Evolutionary conservation across 2,329 filamentous ascomycete species (phyloP), one percentile per base, ranked within the genome.

Genomic region (Botrytis tulipae): DNA sequence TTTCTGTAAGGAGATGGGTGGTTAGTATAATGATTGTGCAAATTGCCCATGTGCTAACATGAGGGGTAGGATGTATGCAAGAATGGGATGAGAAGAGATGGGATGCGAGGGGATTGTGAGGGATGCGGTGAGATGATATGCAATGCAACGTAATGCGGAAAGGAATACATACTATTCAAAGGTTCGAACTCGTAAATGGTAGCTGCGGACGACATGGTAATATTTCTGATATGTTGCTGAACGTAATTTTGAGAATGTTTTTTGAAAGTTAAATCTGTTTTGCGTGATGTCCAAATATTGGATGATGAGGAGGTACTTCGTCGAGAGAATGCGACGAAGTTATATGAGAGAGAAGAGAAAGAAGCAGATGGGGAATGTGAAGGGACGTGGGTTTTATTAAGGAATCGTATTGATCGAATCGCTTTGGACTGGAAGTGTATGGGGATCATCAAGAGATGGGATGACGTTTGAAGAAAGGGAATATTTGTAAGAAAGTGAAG

Each of bases 171-270:
- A 94, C 92, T 94, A 84, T 95, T 90, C 78, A 92, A 88, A 77
- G 93, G 91, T 85, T 91, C 93, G 84, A 97, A 97, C 82, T 95
- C 92, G 87, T 92, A 96, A 83, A 97, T 93, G 73, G 82, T 86
- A 32, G 90, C 91, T 78, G 90, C 90, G 72, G 90, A 91, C 42
- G 91, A 84, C 91, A 93, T 93, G 14, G 46, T 78, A 8, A 72
- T 54, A 57, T 72, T 57, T 42, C 72, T 57, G 10, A 72, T 29
- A 67, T 72, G 60, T 67, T 59, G 70, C 20, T 66, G 70, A 20
- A 72, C 70, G 22, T 54, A 67, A 32, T 22, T 54, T 4, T 29
- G 44, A 4, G 70, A 72, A 66, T 65, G 60, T 20, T 72, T 22
- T 4, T 29, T 48, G 6, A 72, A 22, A 4, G 46, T 66, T 3